These are phyloP conservation scores for Fusarium pininemorale DNA, from an alignment of 2,329 filamentous ascomycete species.

Conservation along the genomic window DNA sequence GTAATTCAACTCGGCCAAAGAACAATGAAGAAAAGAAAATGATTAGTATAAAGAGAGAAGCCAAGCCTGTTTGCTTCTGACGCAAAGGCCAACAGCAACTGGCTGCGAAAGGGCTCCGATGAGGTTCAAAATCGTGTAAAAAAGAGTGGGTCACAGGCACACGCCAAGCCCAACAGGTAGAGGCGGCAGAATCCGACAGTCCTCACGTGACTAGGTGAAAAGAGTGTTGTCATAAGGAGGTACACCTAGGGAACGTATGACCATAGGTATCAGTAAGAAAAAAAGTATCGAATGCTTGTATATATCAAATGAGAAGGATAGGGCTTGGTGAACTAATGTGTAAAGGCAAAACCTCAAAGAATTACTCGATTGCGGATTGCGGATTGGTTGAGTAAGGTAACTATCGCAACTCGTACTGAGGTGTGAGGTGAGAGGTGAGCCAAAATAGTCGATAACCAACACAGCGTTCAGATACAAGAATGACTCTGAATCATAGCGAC, in stretches of 20 bases:
- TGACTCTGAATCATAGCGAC: not conserved
- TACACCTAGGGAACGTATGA: too few relatives aligned
- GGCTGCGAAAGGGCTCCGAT: slow-evolving; percentile 29
- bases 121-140: slow-evolving; percentile 40
- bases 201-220: slow-evolving; percentile 12
- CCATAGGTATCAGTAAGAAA: not conserved
- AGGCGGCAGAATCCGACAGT: not conserved
- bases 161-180: not conserved
- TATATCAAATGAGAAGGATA: not conserved
- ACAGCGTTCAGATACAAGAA: not conserved
- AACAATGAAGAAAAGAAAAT: slow-evolving; percentile 11
- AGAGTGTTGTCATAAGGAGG: not conserved
- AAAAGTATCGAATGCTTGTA: not conserved
- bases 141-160: slow-evolving; percentile 34
- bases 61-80: slow-evolving; percentile 35
- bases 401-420: not conserved
- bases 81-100: slow-evolving; percentile 27
- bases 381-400: not conserved
- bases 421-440: not conserved
- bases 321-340: not conserved
- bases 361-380: not conserved
- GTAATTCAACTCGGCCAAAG: slow-evolving; percentile 2
- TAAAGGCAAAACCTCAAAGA: not conserved
- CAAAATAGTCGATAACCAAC: not conserved
- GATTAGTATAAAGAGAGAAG: slow-evolving; percentile 19